phyloP scores from a whole-genome alignment of 257 asterid genomes.

The Solanum sejunctum region DNA sequence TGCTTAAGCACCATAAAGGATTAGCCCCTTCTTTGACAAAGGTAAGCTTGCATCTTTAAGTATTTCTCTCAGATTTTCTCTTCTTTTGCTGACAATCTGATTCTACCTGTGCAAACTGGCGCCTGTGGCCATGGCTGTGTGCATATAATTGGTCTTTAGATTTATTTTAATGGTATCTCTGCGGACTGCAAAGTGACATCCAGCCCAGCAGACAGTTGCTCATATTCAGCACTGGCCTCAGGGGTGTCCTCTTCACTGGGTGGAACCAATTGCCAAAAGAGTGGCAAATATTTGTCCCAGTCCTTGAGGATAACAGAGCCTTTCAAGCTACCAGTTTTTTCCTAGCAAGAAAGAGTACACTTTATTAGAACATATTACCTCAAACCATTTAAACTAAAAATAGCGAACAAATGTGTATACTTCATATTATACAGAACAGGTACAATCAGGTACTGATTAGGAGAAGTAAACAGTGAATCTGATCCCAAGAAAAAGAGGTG shows the following conservation, averaged over 20 bases:
- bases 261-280: slow-evolving; percentile 97
- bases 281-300: slow-evolving; percentile 81
- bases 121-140: background rate
- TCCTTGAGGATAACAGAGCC: slow-evolving; percentile 60
- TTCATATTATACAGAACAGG: background rate
- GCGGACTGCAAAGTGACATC: slow-evolving; percentile 68
- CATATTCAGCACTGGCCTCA: slow-evolving; percentile 67
- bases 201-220: slow-evolving; percentile 48
- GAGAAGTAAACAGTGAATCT: background rate
- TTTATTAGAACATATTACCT: background rate
- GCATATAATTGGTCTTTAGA: background rate
- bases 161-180: slow-evolving; percentile 4
- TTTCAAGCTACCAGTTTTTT: slow-evolving; percentile 83
- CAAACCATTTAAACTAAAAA: background rate
- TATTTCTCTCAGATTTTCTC: background rate
- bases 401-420: background rate
- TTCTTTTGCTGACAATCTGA: background rate
- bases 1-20: background rate
- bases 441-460: background rate
- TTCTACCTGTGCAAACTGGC: background rate
- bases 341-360: slow-evolving; percentile 19
- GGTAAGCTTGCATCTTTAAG: background rate
- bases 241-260: slow-evolving; percentile 99
- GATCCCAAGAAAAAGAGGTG: background rate
- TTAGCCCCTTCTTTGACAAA: background rate